A percentile compares a stretch with the other conserved stretches of the same genome.
Evolutionary conservation across 1,284 basidiomycete genomes (phyloP).

Genomic region (Phellopilus nigrolimitatus): DNA sequence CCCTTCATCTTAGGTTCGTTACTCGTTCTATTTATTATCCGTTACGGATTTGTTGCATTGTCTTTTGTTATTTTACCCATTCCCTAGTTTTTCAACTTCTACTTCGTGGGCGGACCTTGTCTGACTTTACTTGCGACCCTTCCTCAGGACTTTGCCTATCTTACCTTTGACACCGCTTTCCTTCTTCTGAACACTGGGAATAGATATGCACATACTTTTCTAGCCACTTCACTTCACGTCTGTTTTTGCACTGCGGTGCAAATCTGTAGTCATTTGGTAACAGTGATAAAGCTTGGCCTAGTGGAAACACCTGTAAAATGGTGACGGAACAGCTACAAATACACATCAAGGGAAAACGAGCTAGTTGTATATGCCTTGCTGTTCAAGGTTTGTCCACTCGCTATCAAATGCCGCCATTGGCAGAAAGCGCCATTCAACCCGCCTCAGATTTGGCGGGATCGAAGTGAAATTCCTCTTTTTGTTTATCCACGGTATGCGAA

Average conservation of each 20-base stretch:
- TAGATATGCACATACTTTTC: slow-evolving; percentile 1
- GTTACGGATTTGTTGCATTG: not conserved
- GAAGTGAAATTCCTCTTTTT: not conserved
- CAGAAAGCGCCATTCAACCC: slow-evolving; percentile 3
- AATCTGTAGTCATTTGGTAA: too few species aligned
- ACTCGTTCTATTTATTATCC: not conserved
- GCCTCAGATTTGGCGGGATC: slow-evolving; percentile 1
- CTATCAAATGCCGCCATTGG: not conserved
- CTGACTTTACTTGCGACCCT: too few species aligned
- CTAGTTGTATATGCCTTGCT: not conserved
- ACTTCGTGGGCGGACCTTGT: too few species aligned
- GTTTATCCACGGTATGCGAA: not conserved
- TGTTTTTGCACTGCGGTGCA: not conserved
- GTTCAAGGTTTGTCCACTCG: not conserved
- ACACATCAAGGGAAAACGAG: too few species aligned
- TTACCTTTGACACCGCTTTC: not conserved
- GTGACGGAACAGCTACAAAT: too few species aligned
- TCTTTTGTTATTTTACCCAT: not conserved
- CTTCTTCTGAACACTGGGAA: not conserved
- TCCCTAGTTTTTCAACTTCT: too few species aligned
- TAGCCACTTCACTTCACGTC: not conserved
- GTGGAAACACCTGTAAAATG: too few species aligned
- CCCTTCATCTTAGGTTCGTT: not conserved
- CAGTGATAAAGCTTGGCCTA: too few species aligned
- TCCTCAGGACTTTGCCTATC: too few species aligned